Percentiles rank a stretch among this genome's conserved stretches.
Evolutionary conservation across 148 eudicot species (phyloP).

Genomic region (Rheum nobile): DNA sequence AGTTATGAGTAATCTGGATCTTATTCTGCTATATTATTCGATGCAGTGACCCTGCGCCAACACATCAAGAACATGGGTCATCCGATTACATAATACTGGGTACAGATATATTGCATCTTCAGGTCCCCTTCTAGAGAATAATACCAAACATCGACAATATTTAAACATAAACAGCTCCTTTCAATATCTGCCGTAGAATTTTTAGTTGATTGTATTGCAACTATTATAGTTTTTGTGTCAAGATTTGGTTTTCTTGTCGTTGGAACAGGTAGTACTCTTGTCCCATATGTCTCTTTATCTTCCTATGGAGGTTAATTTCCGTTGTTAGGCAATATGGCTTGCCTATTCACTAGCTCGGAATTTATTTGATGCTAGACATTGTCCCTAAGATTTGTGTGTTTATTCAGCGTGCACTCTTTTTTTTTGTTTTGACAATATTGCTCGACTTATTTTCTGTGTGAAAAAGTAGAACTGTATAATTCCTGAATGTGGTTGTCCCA

Average conservation of each 20-base stretch:
- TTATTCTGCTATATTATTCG: background rate
- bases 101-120: slow-evolving; percentile 4
- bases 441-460: background rate
- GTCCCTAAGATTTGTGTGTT: background rate
- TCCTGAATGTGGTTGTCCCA: background rate
- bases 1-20: background rate
- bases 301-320: background rate
- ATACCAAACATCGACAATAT: background rate
- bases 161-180: background rate
- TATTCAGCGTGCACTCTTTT: background rate
- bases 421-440: background rate
- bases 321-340: slow-evolving; percentile 6
- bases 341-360: background rate
- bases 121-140: background rate
- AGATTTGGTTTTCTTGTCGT: background rate
- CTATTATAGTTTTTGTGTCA: background rate
- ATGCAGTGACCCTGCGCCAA: background rate
- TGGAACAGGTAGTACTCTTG: background rate
- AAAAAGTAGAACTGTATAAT: slow-evolving; percentile 4
- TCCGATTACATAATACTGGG: background rate
- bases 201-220: background rate
- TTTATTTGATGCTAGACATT: background rate
- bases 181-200: background rate
- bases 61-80: background rate
- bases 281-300: background rate